These are phyloP conservation scores for Fusarium protoensiforme DNA, from an alignment of 2,329 filamentous ascomycete genomes.

Conservation along the genomic window DNA sequence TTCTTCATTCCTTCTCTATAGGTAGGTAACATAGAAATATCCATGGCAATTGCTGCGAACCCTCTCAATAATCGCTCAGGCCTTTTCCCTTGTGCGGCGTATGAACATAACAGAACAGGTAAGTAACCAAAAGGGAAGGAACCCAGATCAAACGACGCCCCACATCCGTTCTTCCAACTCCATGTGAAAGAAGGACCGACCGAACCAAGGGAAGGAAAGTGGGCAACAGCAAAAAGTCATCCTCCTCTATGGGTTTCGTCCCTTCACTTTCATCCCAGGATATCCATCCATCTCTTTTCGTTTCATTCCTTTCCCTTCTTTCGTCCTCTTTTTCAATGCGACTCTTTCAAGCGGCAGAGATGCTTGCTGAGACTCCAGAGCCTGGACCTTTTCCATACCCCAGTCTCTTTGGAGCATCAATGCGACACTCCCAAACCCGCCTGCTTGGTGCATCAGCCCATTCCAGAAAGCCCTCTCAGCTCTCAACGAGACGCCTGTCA, in stretches of 20 bases:
- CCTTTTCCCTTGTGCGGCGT: neutral
- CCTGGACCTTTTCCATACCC: neutral
- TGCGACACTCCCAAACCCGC: conserved; percentile 21
- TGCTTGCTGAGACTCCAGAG: neutral
- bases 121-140: conserved; percentile 7
- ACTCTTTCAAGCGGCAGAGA: neutral
- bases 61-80: neutral
- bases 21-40: neutral
- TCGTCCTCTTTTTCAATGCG: neutral
- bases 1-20: neutral
- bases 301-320: neutral
- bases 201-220: conserved; percentile 10
- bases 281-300: neutral
- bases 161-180: conserved; percentile 26
- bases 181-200: conserved; percentile 1
- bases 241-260: conserved; percentile 9
- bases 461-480: neutral
- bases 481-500: neutral
- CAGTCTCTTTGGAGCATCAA: neutral
- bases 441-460: conserved; percentile 9
- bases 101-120: conserved; percentile 5
- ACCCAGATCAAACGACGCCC: conserved; percentile 20
- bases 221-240: neutral
- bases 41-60: neutral
- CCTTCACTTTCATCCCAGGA: neutral